phyloP scores from a whole-genome alignment of 306 rosid species.

The Rosa persica region DNA sequence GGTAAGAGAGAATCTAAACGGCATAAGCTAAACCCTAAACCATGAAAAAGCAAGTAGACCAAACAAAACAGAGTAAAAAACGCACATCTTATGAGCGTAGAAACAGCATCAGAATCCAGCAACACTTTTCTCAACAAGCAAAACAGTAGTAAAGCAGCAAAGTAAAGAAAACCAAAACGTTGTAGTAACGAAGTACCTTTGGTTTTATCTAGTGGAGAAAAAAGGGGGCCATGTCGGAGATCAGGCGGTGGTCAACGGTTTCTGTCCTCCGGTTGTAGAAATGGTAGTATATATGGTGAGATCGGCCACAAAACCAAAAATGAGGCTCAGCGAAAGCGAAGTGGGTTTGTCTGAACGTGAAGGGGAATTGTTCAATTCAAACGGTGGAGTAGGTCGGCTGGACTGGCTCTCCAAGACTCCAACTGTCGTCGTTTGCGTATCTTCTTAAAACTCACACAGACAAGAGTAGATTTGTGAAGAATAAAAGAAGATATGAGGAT shows the following conservation, averaged over 20 bases:
- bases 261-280: not conserved
- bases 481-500: constrained; percentile 8
- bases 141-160: not conserved
- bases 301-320: no score
- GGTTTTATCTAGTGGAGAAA: constrained; percentile 11
- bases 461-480: not conserved
- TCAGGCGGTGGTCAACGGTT: not conserved
- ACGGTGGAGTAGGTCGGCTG: not conserved
- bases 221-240: constrained; percentile 17
- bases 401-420: not conserved
- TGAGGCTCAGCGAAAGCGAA: constrained; percentile 3
- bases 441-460: not conserved
- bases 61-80: not conserved
- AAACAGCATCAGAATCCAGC: not conserved
- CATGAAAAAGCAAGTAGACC: constrained; percentile 13
- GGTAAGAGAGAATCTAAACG: not conserved
- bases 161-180: not conserved
- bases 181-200: not conserved
- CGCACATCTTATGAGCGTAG: constrained; percentile 21
- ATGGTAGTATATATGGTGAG: not conserved
- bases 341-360: not conserved
- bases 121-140: not conserved
- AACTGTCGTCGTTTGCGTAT: constrained; percentile 2
- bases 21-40: not conserved
- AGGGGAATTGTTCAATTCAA: constrained; percentile 28